Evolutionary conservation across 176 grass and related monocot species (phyloP).

Genomic region (Lolium multiflorum): DNA sequence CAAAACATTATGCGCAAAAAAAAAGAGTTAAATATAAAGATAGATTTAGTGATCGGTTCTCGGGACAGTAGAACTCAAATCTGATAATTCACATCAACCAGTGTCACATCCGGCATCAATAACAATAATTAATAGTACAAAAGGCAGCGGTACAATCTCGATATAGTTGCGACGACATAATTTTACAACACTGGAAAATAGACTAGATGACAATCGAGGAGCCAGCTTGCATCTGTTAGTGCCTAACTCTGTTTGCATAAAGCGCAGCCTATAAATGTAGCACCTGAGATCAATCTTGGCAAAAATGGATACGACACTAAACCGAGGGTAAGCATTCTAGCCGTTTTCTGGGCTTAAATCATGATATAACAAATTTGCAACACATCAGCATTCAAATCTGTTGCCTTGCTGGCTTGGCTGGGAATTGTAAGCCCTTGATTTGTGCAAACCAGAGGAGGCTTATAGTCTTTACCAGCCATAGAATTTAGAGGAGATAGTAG

Average conservation of each 20-base stretch:
- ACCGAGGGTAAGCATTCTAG: background rate
- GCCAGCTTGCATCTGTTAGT: background rate
- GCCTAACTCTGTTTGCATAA: background rate
- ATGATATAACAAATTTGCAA: background rate
- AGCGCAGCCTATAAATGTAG: background rate
- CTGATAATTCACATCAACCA: background rate
- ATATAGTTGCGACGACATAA: background rate
- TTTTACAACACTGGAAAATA: background rate
- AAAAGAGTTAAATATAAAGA: too few species aligned
- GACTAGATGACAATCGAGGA: background rate
- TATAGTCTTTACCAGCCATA: background rate
- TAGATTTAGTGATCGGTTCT: too few species aligned
- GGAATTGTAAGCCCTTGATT: background rate
- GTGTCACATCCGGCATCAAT: background rate
- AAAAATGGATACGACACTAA: too few species aligned
- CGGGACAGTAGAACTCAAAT: too few species aligned
- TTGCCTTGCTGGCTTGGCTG: background rate
- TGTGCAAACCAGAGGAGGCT: background rate
- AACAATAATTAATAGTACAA: background rate
- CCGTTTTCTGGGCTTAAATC: background rate
- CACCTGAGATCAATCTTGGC: background rate
- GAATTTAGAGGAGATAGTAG: too few species aligned
- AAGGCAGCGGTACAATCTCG: background rate
- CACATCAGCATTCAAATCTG: background rate
- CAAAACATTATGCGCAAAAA: too few species aligned